Evolutionary conservation across 2,329 filamentous ascomycete genomes (phyloP), one percentile per base, ranked within the genome.

Genomic region (Sclerotinia sclerotiorum): DNA sequence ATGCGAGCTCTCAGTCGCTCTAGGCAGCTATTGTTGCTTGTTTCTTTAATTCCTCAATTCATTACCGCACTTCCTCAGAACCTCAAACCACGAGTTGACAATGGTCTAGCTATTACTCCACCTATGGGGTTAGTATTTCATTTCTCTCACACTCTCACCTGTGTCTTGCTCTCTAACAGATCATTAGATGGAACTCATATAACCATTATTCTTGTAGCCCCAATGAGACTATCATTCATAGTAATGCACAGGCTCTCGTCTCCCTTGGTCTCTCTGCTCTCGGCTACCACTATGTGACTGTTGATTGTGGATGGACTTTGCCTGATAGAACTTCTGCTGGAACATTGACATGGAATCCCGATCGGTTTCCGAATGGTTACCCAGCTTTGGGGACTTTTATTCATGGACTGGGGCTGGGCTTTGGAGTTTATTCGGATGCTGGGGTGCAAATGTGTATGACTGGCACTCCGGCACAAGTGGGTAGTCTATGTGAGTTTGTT

Each of bases 281-380:
- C 0, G 84, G 84, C 13, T 86, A 86, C 72, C 79, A 79, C 24
- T 82, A 81, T 70, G 81, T 84, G 21, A 82, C 81, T 0, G 79
- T 81, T 0, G 84, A 86, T 72, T 85, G 83, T 71, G 84, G 84
- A 7, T 86, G 84, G 84, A 79, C 73, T 21, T 52, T 74, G 21
- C 74, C 71, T n/a, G 55, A 73, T 51, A 68, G 75, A 51, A 69
- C 78, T 48, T 69, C 73, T 0, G 75, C 79, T 57, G 80, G 80
- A 13, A 77, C 73, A 11, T 72, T 84, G 48, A 80, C 79, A 17
- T 83, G 79, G 76, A 82, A 82, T 61, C 71, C 76, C 3, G 78
- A 74, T 0, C 73, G 76, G 1, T 83, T 83, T 48, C 82, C 81
- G 0, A 78, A 77, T 35, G 79, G 80, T 2, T 79, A 83, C 69